These are phyloP conservation scores for Lentinula boryana DNA, from an alignment of 768 basidiomycete genomes.

Conservation along the genomic window DNA sequence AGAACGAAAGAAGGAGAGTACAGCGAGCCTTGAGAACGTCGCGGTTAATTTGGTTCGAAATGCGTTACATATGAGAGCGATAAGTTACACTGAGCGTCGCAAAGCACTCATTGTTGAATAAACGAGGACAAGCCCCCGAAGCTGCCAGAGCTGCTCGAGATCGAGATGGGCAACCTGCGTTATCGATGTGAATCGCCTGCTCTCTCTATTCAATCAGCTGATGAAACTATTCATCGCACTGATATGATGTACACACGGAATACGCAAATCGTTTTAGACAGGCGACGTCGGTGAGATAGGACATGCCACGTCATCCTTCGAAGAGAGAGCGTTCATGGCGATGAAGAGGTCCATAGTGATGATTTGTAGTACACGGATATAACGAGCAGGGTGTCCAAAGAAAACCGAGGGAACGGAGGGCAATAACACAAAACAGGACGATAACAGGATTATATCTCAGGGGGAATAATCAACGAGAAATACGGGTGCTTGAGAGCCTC, in stretches of 20 bases:
- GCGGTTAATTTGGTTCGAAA: neutral
- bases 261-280: neutral
- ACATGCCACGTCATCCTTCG: neutral
- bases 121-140: neutral
- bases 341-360: conserved; percentile 7
- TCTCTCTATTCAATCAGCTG: neutral
- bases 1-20: too few relatives aligned
- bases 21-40: neutral
- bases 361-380: conserved; percentile 18
- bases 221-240: neutral
- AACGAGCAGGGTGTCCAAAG: conserved; percentile 19
- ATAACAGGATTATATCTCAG: conserved; percentile 50
- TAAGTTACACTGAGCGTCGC: neutral
- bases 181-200: neutral
- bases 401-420: conserved; percentile 15
- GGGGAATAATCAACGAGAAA: conserved; percentile 62
- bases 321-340: neutral
- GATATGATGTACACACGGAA: neutral
- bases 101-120: neutral
- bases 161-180: neutral
- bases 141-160: conserved; percentile 2
- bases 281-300: neutral
- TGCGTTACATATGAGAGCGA: neutral
- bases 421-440: conserved; percentile 18
- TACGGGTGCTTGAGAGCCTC: conserved; percentile 88